Evolutionary conservation across 2,329 filamentous ascomycete species (phyloP).

Genomic region (Lasiodiplodia gonubiensis): DNA sequence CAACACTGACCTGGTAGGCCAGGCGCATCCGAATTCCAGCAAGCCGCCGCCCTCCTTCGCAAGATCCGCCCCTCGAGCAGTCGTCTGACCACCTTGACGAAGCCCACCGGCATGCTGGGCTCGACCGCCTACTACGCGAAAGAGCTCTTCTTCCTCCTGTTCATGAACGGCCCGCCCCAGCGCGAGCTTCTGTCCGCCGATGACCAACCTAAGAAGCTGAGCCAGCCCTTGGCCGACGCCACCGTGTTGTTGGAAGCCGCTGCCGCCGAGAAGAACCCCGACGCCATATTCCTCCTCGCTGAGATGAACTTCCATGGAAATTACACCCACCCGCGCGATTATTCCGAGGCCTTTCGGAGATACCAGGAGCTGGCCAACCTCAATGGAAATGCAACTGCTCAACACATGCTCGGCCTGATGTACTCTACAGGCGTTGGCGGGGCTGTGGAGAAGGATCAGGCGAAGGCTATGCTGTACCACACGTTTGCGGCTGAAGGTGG

Average conservation of each 20-base stretch:
- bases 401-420: conserved; percentile 95
- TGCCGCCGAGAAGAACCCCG: conserved; percentile 66
- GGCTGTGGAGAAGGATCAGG: conserved; percentile 82
- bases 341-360: conserved; percentile 76
- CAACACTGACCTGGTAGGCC: conserved; percentile 26
- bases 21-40: conserved; percentile 40
- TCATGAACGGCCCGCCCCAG: conserved; percentile 65
- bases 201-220: conserved; percentile 51
- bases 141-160: conserved; percentile 66
- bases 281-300: conserved; percentile 87
- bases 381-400: conserved; percentile 87
- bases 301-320: conserved; percentile 98
- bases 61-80: conserved; percentile 49
- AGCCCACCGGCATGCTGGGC: conserved; percentile 64
- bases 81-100: conserved; percentile 50
- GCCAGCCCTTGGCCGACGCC: conserved; percentile 61
- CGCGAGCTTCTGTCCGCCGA: conserved; percentile 50
- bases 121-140: conserved; percentile 66
- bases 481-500: conserved; percentile 88
- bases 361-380: conserved; percentile 78
- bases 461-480: conserved; percentile 90
- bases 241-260: conserved; percentile 65
- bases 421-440: conserved; percentile 90
- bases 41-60: conserved; percentile 50
- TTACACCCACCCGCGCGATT: conserved; percentile 83